Base-by-base conservation (phyloP, 163 green algal species). In the Chlorella variabilis region DNA sequence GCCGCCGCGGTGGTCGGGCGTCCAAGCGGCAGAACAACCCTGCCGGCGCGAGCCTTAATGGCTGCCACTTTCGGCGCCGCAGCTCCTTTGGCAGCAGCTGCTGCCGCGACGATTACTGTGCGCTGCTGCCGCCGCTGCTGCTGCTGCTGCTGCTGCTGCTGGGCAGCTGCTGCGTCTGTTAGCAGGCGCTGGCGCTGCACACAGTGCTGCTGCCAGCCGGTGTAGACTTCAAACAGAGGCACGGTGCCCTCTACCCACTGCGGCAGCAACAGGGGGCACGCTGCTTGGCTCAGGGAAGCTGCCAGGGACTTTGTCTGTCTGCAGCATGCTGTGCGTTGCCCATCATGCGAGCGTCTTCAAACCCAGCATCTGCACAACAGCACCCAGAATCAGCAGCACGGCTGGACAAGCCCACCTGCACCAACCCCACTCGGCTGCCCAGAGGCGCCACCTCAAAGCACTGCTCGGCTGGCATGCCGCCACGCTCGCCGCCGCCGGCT, bases 381-480 rank as follows among this genome's bases (percentile, higher is more conserved):
- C n/a, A 54, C 45, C 45, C 15, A 54, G 11, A 54, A n/a, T n/a
- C n/a, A n/a, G n/a, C n/a, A n/a, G n/a, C n/a, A n/a, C n/a, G n/a
- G n/a, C n/a, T n/a, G n/a, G n/a, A n/a, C n/a, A n/a, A n/a, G 6
- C 69, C 4, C 65, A 76, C 76, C 76, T 88, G 73, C 13, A 94
- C 88, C 21, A 98, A 89, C 4, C 95, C 95, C 15, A 91, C 85
- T 15, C 89, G 69, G 21, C 85, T 63, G 1, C 91, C 91, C 27
- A 98, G 76, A 8, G 95, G 94, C 9, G 89, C 95, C n/a, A 98
- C 90, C 48, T 83, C 88, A 62, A 96, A 96, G 8, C 84, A 69
- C 25, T 90, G 84, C 34, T 85, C 70, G 42, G 81, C 33, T 18
- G 36, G 17, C 78, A 49, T 45, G 67, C 48, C 23, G 45, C 49